Evolutionary conservation across 2,329 filamentous ascomycete species (phyloP).

Genomic region (Myriangium duriaei): DNA sequence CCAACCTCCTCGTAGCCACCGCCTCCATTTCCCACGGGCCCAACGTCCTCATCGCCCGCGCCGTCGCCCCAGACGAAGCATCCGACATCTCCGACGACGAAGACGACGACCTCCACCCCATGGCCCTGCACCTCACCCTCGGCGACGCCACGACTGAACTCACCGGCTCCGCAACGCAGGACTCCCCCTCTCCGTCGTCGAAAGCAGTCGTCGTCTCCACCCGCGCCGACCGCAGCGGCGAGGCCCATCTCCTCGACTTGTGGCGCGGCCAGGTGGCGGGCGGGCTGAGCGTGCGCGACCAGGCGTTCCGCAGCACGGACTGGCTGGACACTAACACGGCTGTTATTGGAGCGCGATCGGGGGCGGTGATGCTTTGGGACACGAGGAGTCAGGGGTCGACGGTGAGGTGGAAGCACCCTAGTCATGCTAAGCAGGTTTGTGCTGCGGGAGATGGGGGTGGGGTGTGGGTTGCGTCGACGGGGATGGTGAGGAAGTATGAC

Average conservation of each 20-base stretch:
- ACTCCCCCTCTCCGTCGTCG: no score
- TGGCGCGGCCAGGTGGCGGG: not conserved
- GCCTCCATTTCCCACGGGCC: constrained; percentile 1
- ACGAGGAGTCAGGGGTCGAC: constrained; percentile 1
- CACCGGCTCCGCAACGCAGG: not conserved
- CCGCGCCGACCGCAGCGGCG: not conserved
- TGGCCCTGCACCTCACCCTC: constrained; percentile 3
- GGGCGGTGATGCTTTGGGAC: constrained; percentile 8
- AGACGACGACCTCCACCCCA: not conserved
- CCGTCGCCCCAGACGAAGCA: not conserved
- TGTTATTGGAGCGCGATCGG: constrained; percentile 5
- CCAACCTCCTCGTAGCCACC: constrained; percentile 7
- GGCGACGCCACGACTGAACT: constrained; percentile 3
- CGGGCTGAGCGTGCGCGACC: not conserved
- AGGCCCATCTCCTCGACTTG: not conserved
- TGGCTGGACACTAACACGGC: constrained; percentile 11
- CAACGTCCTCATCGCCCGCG: constrained; percentile 12
- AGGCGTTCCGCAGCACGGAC: constrained; percentile 7
- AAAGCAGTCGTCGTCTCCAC: not conserved
- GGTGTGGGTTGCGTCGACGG: constrained; percentile 5
- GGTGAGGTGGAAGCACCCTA: constrained; percentile 7
- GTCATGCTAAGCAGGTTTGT: constrained; percentile 6
- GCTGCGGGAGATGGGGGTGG: constrained; percentile 9
- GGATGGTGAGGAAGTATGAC: not conserved
- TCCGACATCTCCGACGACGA: not conserved